Evolutionary conservation across 1,284 basidiomycete genomes (phyloP), one percentile per base, ranked within the genome.

Genomic region (Fomitiporia mediterranea): DNA sequence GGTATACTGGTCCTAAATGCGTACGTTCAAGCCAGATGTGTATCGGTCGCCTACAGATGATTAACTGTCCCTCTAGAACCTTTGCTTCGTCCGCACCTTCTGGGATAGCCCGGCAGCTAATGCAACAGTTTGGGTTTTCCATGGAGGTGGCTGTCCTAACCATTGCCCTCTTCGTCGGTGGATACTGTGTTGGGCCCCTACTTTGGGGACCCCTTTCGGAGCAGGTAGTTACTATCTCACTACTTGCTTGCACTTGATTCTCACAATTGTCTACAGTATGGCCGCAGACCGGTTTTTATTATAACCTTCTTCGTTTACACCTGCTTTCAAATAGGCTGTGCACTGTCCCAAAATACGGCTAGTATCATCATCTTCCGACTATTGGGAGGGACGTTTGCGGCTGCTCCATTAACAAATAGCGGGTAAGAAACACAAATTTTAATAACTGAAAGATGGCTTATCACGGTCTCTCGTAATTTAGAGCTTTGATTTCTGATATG

Each of bases 1-100:
- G 82, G 84, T 46, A 44, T 86, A 0, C 75, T 91, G 42, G 81
- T 89, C 15, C 71, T 91, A 58, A 86, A 86, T 66, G 84, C 84
- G 78, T 80, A 60, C 42, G 78, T 72, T 42, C 27, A 11, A 27
- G 4, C 13, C 35, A n/a, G n/a, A n/a, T n/a, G n/a, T n/a, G n/a
- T n/a, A n/a, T n/a, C n/a, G n/a, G n/a, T n/a, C n/a, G n/a, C n/a
- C n/a, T n/a, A n/a, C n/a, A n/a, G n/a, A n/a, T 50, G 0, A 37
- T 34, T 11, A 47, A 67, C 39, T 46, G 3, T 48, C 35, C 34
- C 27, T 30, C 34, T 53, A 81, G 79, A 51, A 81, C 86, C 0
- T 87, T 87, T 57, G 78, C 85, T 7, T 79, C 83, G 13, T 76
- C 83, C 0, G 80, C 81, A 0, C 79, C 82, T 0, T 74, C 78